Base-by-base conservation (phyloP, 129 eudicot species). In the Flaveria bidentis region DNA sequence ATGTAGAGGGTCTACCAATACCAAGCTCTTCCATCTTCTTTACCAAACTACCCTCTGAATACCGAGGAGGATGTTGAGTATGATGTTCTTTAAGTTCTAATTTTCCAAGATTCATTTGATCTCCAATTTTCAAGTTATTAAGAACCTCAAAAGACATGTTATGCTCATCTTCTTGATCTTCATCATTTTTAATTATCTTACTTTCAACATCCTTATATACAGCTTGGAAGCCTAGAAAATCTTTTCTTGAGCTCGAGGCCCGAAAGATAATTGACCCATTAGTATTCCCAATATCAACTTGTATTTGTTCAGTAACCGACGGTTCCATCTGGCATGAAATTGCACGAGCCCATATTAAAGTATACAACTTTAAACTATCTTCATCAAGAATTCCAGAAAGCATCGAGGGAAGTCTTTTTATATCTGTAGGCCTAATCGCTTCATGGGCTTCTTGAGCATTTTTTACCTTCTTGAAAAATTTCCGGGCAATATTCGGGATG, bases 361-460 rank as follows among this genome's bases (percentile, higher is more conserved):
- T 81, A 62, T 94, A 94, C 72, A 94, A 76, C 84, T 91, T 94
- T 63, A 94, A 72, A 55, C 89, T 76, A 85, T 91, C 99, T 81
- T 71, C 99, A 83, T 94, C 99, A 13, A 94, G 87, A 23, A 82
- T 80, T 51, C 86, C 83, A 47, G 79, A 76, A 78, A 94, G 93
- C 75, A n/a, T 86, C 5, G 96, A 88, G 1, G 99, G 96, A 47
- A 94, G 75, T 64, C 96, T 86, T 28, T 82, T 78, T 42, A 94
- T 84, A 78, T 91, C 87, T 26, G 99, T 94, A 36, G 99, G 99
- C 64, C 99, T 83, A 73, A 94, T 87, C 25, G 99, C 99, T 81
- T 94, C 99, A 83, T 94, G 99, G 66, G 97, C 99, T 80, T 94
- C 99, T 87, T 94, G 99, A 23, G 99, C 92, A 66, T 94, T 94